A percentile compares a stretch with the other conserved stretches of the same genome.
These are phyloP conservation scores for Francoa sonchifolia DNA, from an alignment of 441 rosid species.

Conservation along the genomic window DNA sequence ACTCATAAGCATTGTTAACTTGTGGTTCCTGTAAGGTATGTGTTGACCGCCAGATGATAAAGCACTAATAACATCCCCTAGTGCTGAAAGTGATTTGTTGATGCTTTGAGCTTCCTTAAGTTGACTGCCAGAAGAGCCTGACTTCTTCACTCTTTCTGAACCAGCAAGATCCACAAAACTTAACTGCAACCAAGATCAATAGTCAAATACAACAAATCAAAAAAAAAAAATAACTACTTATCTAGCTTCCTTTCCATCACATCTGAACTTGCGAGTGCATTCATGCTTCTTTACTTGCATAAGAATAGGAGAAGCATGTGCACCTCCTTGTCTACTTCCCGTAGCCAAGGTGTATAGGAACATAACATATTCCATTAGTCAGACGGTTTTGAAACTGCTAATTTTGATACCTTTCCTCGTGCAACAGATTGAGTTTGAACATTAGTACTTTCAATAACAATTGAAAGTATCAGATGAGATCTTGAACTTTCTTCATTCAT, in stretches of 20 bases:
- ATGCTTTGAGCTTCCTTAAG: slow-evolving; percentile 95
- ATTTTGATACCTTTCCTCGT: slow-evolving; percentile 60
- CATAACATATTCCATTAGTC: slow-evolving; percentile 19
- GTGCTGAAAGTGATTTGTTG: slow-evolving; percentile 90
- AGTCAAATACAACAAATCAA: too few relatives aligned
- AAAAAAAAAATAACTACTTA: too few relatives aligned
- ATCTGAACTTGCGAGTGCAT: too few relatives aligned
- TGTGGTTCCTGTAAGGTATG: slow-evolving; percentile 90
- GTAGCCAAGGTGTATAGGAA: background rate
- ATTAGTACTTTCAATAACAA: slow-evolving; percentile 80
- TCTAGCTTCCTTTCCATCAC: too few relatives aligned
- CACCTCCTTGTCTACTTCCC: background rate
- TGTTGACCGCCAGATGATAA: slow-evolving; percentile 78
- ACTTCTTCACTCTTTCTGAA: slow-evolving; percentile 86
- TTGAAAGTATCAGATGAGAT: slow-evolving; percentile 81
- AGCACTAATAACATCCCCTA: slow-evolving; percentile 91
- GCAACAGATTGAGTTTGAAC: slow-evolving; percentile 87
- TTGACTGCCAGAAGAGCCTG: slow-evolving; percentile 71
- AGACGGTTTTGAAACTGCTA: slow-evolving; percentile 14
- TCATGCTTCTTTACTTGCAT: too few relatives aligned
- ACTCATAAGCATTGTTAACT: slow-evolving; percentile 90
- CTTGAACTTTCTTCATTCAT: slow-evolving; percentile 97
- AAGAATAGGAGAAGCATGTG: too few relatives aligned
- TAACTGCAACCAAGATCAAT: slow-evolving; percentile 32
- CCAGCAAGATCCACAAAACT: slow-evolving; percentile 98